Conservation (phyloP, 2,329 filamentous ascomycete species). For the Sporothrix euskadiensis region DNA sequence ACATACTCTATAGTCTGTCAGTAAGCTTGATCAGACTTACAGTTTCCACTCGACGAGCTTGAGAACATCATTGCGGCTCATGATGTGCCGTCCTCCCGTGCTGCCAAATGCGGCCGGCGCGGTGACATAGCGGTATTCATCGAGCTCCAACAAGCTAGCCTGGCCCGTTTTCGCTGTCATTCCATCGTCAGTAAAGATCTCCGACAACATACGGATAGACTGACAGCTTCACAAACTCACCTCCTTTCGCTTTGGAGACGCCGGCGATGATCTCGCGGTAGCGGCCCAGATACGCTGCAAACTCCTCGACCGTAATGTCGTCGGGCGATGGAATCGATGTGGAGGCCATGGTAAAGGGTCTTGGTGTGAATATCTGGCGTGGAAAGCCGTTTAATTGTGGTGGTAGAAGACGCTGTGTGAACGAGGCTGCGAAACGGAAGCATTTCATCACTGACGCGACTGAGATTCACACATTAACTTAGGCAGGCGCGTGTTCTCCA, state of each 20-base stretch:
- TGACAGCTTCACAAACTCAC: slow-evolving; percentile 37
- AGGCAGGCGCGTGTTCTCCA: not conserved
- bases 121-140: slow-evolving; percentile 59
- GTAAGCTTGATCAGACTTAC: slow-evolving; percentile 42
- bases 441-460: not conserved
- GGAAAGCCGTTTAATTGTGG: not conserved
- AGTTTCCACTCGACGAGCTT: slow-evolving; percentile 70
- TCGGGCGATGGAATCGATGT: slow-evolving; percentile 15
- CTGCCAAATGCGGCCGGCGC: slow-evolving; percentile 51
- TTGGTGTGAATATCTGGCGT: not conserved
- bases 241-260: slow-evolving; percentile 49
- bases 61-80: slow-evolving; percentile 60
- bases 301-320: slow-evolving; percentile 22
- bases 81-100: slow-evolving; percentile 39
- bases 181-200: slow-evolving; percentile 20
- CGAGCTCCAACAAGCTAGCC: slow-evolving; percentile 57
- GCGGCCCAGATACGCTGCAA: slow-evolving; percentile 24
- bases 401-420: not conserved
- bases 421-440: not conserved
- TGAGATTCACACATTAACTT: not conserved
- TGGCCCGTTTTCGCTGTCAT: slow-evolving; percentile 51
- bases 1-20: not conserved
- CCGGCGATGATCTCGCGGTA: slow-evolving; percentile 43
- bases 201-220: not conserved
- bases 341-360: not conserved